A percentile compares a stretch with the other conserved stretches of the same genome.
Evolutionary conservation across 192 early-diverging fungal genomes (phyloP).

Genomic region (Kappamyces sp.): DNA sequence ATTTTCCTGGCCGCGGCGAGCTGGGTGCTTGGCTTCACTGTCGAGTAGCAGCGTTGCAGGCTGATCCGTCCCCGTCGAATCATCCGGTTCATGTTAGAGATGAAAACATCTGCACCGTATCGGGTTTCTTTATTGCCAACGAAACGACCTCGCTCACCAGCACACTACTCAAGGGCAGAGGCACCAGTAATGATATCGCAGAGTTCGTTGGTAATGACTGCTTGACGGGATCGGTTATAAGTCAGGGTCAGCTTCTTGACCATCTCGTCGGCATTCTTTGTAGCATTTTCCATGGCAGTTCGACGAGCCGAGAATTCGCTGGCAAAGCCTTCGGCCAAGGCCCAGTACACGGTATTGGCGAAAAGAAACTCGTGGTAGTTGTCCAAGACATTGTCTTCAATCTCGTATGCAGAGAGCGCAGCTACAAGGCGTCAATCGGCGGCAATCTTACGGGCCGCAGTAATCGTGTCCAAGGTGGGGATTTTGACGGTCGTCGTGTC

Average conservation of each 20-base stretch:
- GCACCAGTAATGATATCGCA: slow-evolving; percentile 97
- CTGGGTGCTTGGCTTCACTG: too few relatives aligned
- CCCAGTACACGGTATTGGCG: slow-evolving; percentile 93
- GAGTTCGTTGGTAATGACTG: slow-evolving; percentile 97
- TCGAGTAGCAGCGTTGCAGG: too few relatives aligned
- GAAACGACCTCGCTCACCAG: too few relatives aligned
- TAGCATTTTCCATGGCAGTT: slow-evolving; percentile 99
- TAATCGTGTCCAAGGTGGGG: slow-evolving; percentile 61
- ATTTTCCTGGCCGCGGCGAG: too few relatives aligned
- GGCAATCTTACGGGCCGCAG: slow-evolving; percentile 57
- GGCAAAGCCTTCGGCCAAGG: slow-evolving; percentile 91
- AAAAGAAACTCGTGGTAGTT: slow-evolving; percentile 90
- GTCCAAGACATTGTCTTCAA: slow-evolving; percentile 79
- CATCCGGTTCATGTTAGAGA: too few relatives aligned
- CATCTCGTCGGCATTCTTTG: slow-evolving; percentile 99
- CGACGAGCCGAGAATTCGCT: slow-evolving; percentile 94
- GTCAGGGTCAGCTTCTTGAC: slow-evolving; percentile 91
- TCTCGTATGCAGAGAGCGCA: slow-evolving; percentile 87
- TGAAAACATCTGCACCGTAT: too few relatives aligned
- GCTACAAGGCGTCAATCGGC: slow-evolving; percentile 29
- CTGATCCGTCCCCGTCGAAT: too few relatives aligned
- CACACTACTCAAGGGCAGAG: slow-evolving; percentile 71
- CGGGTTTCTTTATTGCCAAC: too few relatives aligned
- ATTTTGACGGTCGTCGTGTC: slow-evolving; percentile 67
- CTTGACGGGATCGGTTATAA: slow-evolving; percentile 97